A percentile compares a stretch with the other conserved stretches of the same genome.
Conservation (phyloP, 2,329 filamentous ascomycete species). For the Aspergillus nomiae region DNA sequence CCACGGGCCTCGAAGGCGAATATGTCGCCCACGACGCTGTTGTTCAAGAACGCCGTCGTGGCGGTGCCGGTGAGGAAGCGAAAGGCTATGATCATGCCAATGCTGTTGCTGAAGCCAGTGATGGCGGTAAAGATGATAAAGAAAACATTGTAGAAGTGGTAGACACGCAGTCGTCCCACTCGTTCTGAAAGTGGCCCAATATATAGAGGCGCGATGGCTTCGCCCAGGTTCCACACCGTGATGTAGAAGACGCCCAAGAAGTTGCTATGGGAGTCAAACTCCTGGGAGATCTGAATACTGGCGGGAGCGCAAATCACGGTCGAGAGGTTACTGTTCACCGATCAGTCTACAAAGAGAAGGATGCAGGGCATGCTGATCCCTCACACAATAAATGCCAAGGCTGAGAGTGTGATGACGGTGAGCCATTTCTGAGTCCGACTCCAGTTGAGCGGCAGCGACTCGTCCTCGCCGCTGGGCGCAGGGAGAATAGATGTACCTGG, state of each 20-base stretch:
- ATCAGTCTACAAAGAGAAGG: not conserved
- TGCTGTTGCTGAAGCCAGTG: conserved; percentile 8
- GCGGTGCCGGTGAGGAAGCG: conserved; percentile 7
- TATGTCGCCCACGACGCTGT: conserved; percentile 6
- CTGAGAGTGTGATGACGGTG: too few relatives aligned
- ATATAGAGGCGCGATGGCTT: conserved; percentile 7
- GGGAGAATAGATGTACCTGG: too few relatives aligned
- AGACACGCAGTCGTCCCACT: conserved; percentile 6
- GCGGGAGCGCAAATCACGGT: conserved; percentile 9
- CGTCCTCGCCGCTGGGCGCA: too few relatives aligned
- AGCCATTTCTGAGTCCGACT: too few relatives aligned
- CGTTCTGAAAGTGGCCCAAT: conserved; percentile 8
- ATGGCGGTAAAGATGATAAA: conserved; percentile 7
- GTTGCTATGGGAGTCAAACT: conserved; percentile 1
- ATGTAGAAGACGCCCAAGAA: conserved; percentile 6
- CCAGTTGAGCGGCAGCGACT: too few relatives aligned
- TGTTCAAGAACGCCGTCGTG: conserved; percentile 6
- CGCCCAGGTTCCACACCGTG: conserved; percentile 3
- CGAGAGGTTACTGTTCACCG: conserved; percentile 5
- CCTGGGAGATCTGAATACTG: not conserved
- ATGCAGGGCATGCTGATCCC: too few relatives aligned
- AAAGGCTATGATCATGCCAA: conserved; percentile 7
- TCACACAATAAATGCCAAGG: too few relatives aligned
- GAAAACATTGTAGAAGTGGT: conserved; percentile 5
- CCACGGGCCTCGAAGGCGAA: conserved; percentile 6